Evolutionary conservation across 768 basidiomycete genomes (phyloP), one percentile per base, ranked within the genome.

Genomic region (Pisolithus microcarpus): DNA sequence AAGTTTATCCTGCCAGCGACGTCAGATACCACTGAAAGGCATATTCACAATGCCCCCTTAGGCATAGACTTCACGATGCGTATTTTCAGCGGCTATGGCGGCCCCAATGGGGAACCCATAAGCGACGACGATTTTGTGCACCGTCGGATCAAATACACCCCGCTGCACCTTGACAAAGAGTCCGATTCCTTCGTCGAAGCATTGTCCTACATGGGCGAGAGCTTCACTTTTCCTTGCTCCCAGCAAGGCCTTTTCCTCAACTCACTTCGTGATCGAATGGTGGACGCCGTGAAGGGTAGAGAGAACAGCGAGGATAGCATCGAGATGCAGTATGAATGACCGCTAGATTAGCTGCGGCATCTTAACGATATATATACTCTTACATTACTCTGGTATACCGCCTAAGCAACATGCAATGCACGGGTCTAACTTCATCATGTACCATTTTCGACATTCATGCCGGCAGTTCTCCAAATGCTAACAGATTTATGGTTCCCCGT

Each of bases 171-270:
- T 5, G 82, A 88, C 48, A 78, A 78, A 50, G 85, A 88, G 61
- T 51, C 70, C 0, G 56, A 61, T 5, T 76, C 81, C 8, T 82
- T 84, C 60, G 73, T 78, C n/a, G 66, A 77, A 34, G 72, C 71
- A 24, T 65, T 92, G 19, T 77, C 75, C 18, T 90, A 84, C 63
- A 70, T 92, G 52, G 72, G 67, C 34, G 71, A 71, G 1, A 65
- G 79, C 1, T 91, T 92, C 64, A 81, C 84, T 9, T 91, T 91
- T 61, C 71, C 75, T 50, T 74, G 76, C 34, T 70, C 75, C 10
- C 89, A 91, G 65, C 72, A 86, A 52, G 74, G 78, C 2, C 66
- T 85, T 11, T 89, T 90, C 69, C 65, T 86, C 23, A 73, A 75
- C 60, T 83, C 83, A 15, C 67, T 89, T 36, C 72, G 76, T 46